Base-by-base conservation (phyloP, 202 grass and related monocot species). In the Dendrocalamus latiflorus region DNA sequence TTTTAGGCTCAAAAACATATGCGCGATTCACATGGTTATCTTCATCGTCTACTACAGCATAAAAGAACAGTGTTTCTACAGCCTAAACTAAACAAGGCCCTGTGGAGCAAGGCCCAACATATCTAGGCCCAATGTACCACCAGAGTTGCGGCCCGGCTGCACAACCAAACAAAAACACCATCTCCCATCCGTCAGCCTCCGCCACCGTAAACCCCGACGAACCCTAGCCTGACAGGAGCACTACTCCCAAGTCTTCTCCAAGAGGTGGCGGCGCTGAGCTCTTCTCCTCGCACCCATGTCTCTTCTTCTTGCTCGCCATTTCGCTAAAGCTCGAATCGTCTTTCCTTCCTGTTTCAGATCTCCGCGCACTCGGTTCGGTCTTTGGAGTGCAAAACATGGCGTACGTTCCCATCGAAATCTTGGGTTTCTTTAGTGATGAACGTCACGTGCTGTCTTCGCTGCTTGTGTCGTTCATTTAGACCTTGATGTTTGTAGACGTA, bases 331-430 rank as follows among this genome's bases (percentile, higher is more conserved):
- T 55, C 9, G n/a, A 18, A 20, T 57, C 48, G 25, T 43, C 48
- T 68, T 65, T 26, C 9, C 63, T 39, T 11, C 33, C 63, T 30
- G 48, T 68, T 80, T 25, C 34, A 68, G 77, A 80, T 80, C 77
- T 42, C 36, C 62, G 25, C 22, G 56, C n/a, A 6, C 14, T 37
- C 60, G 17, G 28, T 41, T 80, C 49, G n/a, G 34, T 20, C 51
- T 70, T 60, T 36, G 51, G 16, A 81, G 51, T 24, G 34, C 65
- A 22, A 81, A 65, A 47, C 49, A 81, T 81, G 66, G 79, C 38
- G 79, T 81, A 81, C 49, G 79, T 62, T 6, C 12, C 54, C 54
- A 37, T 62, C 38, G 9, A 49, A 61, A 49, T 45, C 17, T 34
- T 15, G 2, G 22, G 8, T 68, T 43, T 66, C n/a, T 34, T 20